Evolutionary conservation across 371 early-diverging fungal genomes (phyloP), one percentile per base, ranked within the genome.

Genomic region (Funneliformis caledonium): DNA sequence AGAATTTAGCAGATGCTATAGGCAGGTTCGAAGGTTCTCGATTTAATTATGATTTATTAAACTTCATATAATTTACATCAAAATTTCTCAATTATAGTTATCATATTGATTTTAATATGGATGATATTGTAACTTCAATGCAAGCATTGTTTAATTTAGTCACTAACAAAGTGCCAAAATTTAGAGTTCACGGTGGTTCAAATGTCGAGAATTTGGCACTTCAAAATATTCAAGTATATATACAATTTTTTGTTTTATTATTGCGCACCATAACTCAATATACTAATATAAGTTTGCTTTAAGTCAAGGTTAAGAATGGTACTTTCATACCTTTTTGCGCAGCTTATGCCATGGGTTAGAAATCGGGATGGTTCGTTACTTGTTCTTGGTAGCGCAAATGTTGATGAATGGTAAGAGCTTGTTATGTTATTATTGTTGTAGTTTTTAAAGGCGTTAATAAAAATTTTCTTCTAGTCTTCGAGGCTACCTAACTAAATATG

Each of bases 401-500:
- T 98, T 0, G 99, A 99, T 83, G 99, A 99, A 88, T 93, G 93
- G 87, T 90, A 87, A 56, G 83, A 4, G 52, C 4, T 12, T 16
- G 12, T 52, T 5, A 4, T 52, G 19, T 12, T 37, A 37, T 12
- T 2, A 22, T 22, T 37, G 5, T 31, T 37, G 16, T 67, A n/a
- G n/a, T n/a, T n/a, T 67, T 33, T 11, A 67, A 10, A 16, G 11
- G 31, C 12, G 6, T 64, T 31, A 16, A 12, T 64, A 64, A 64
- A 10, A 11, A 60, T 60, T 60, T 60, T 60, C 26, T 62, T 14
- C 10, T 72, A 91, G 94, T 80, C 87, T 99, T 72, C 91, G 98
- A 65, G 99, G 99, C 3, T 98, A 99, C 81, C 91, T 97, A 62
- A 99, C 99, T 45, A 99, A 99, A 83, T 98, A 98, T 85, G 99